These are phyloP conservation scores for Colletotrichum tofieldiae DNA, from an alignment of 2,329 filamentous ascomycete species.

Conservation along the genomic window DNA sequence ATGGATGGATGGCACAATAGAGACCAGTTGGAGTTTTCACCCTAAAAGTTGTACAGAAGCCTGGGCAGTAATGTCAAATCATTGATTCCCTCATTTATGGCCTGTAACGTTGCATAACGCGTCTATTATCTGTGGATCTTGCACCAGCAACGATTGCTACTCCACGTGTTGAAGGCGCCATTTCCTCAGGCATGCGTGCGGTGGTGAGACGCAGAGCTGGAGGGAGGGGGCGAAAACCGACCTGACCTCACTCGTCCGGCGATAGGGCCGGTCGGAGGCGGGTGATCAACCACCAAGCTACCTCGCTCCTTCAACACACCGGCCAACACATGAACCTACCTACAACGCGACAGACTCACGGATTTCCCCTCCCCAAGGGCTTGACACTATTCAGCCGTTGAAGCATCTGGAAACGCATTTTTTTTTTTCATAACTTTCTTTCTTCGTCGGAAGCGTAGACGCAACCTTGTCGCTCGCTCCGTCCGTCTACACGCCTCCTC, in stretches of 20 bases:
- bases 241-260: constrained; percentile 21
- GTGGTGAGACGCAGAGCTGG: constrained; percentile 1
- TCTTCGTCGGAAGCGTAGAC: not conserved
- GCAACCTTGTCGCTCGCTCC: not conserved
- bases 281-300: constrained; percentile 14
- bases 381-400: no score
- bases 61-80: constrained; percentile 26
- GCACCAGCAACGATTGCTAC: constrained; percentile 7
- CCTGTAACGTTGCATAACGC: not conserved
- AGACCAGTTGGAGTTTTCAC: constrained; percentile 38
- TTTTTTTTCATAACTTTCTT: not conserved
- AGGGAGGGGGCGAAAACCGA: not conserved
- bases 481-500: not conserved
- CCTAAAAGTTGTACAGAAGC: constrained; percentile 27
- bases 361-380: not conserved
- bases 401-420: not conserved
- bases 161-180: not conserved
- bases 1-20: constrained; percentile 41
- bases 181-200: not conserved
- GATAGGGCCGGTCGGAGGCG: not conserved
- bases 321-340: constrained; percentile 16
- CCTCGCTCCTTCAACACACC: constrained; percentile 13
- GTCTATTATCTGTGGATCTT: not conserved
- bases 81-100: not conserved
- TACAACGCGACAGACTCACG: constrained; percentile 15